A percentile compares a stretch with the other conserved stretches of the same genome.
Conservation (phyloP, 345 rosid genomes). For the Turritis glabra region DNA sequence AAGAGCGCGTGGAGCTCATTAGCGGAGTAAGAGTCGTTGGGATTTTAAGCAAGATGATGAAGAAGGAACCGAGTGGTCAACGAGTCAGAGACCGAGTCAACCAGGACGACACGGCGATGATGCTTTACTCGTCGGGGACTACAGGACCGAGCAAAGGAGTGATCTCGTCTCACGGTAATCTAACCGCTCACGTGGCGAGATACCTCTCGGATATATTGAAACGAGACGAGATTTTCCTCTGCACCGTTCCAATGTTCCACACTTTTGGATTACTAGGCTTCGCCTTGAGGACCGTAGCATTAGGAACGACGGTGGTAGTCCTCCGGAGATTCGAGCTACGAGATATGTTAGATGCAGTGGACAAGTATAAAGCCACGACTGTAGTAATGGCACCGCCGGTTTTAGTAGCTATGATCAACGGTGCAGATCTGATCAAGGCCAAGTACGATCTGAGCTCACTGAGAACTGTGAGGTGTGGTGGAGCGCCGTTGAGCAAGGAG, state of each 20-base stretch:
- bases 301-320: neutral
- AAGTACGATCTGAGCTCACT: neutral
- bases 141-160: slow-evolving; percentile 20
- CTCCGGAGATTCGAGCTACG: neutral
- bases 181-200: neutral
- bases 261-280: neutral
- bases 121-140: neutral
- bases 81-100: slow-evolving; percentile 60
- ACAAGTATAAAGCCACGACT: neutral
- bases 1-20: neutral
- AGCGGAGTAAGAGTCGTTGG: slow-evolving; percentile 27
- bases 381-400: neutral
- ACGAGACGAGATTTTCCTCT: neutral
- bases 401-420: neutral
- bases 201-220: neutral
- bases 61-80: slow-evolving; percentile 11
- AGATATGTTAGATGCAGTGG: neutral
- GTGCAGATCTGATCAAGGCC: neutral
- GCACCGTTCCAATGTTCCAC: slow-evolving; percentile 3
- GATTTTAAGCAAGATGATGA: slow-evolving; percentile 49
- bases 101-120: slow-evolving; percentile 53
- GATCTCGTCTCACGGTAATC: slow-evolving; percentile 1
- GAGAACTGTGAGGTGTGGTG: neutral
- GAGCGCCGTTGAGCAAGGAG: neutral
- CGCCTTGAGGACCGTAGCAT: neutral